These are phyloP conservation scores for Tolypocladium guangdongense DNA, from an alignment of 2,329 filamentous ascomycete species.

Conservation along the genomic window DNA sequence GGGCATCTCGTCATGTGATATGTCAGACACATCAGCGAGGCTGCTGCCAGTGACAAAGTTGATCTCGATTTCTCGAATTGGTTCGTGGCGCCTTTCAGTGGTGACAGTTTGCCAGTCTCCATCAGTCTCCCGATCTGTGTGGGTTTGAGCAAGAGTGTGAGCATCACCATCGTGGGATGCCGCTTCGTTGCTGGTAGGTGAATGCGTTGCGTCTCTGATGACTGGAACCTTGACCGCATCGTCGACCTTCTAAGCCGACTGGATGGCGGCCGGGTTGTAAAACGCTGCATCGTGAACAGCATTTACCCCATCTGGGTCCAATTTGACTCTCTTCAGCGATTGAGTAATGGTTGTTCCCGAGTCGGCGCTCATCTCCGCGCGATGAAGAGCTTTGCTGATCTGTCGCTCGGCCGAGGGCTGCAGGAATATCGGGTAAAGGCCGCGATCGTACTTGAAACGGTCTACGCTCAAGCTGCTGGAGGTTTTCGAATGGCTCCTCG, in stretches of 20 bases:
- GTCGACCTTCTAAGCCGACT: slow-evolving; percentile 29
- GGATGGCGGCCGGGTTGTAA: slow-evolving; percentile 25
- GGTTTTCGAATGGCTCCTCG: slow-evolving; percentile 14
- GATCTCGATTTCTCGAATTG: slow-evolving; percentile 11
- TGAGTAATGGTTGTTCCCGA: slow-evolving; percentile 2
- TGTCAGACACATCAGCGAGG: slow-evolving; percentile 33
- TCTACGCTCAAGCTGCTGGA: slow-evolving; percentile 27
- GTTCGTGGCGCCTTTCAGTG: slow-evolving; percentile 15
- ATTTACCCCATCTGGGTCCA: not conserved
- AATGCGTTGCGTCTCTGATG: slow-evolving; percentile 6
- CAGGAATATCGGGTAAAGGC: slow-evolving; percentile 25
- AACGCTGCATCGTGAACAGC: slow-evolving; percentile 14
- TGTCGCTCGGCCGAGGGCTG: slow-evolving; percentile 29
- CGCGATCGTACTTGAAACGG: slow-evolving; percentile 35
- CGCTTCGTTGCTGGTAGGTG: not conserved
- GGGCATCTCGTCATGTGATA: slow-evolving; percentile 10
- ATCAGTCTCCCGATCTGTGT: slow-evolving; percentile 8
- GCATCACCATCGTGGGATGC: not conserved
- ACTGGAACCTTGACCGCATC: slow-evolving; percentile 26
- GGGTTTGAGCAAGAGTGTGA: slow-evolving; percentile 7
- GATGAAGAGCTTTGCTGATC: slow-evolving; percentile 28
- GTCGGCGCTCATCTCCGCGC: slow-evolving; percentile 12
- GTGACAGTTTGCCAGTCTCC: slow-evolving; percentile 27
- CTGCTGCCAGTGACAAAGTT: slow-evolving; percentile 27
- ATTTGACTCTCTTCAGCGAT: not conserved